These are phyloP conservation scores for Lecanicillium sp. DNA, from an alignment of 2,329 filamentous ascomycete species.

Conservation along the genomic window DNA sequence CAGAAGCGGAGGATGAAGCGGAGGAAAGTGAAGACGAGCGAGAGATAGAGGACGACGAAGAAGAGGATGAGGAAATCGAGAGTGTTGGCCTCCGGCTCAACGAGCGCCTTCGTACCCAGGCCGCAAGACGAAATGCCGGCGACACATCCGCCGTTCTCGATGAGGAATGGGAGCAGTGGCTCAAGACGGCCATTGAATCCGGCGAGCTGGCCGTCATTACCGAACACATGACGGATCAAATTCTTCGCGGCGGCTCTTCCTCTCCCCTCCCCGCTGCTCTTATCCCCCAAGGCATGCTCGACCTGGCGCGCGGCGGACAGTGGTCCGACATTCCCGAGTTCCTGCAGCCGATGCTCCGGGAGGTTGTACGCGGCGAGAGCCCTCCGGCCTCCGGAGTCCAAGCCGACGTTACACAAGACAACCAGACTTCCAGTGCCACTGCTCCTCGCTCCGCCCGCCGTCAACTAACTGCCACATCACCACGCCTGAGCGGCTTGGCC, in stretches of 20 bases:
- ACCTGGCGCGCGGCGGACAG: slow-evolving; percentile 44
- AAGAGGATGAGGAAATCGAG: slow-evolving; percentile 22
- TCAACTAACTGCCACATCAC: slow-evolving; percentile 7
- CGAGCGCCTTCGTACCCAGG: slow-evolving; percentile 55
- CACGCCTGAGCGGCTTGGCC: neutral
- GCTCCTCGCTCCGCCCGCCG: slow-evolving; percentile 10
- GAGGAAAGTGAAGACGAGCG: slow-evolving; percentile 20
- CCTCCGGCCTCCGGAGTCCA: slow-evolving; percentile 8
- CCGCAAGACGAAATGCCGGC: slow-evolving; percentile 53
- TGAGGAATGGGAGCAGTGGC: slow-evolving; percentile 67
- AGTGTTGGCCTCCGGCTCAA: slow-evolving; percentile 57
- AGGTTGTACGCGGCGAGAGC: slow-evolving; percentile 32
- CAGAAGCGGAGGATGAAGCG: no score
- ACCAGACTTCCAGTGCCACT: slow-evolving; percentile 6
- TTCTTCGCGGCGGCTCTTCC: slow-evolving; percentile 20
- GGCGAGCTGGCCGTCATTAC: slow-evolving; percentile 44
- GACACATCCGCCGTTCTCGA: slow-evolving; percentile 52
- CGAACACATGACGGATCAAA: slow-evolving; percentile 30
- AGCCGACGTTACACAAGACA: neutral
- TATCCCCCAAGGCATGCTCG: slow-evolving; percentile 44
- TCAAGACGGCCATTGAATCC: slow-evolving; percentile 61
- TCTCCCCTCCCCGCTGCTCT: slow-evolving; percentile 24
- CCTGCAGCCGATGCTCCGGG: slow-evolving; percentile 43
- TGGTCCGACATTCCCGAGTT: slow-evolving; percentile 52
- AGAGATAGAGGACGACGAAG: slow-evolving; percentile 22